Evolutionary conservation across 768 basidiomycete species (phyloP).

Genomic region (Imleria badia): DNA sequence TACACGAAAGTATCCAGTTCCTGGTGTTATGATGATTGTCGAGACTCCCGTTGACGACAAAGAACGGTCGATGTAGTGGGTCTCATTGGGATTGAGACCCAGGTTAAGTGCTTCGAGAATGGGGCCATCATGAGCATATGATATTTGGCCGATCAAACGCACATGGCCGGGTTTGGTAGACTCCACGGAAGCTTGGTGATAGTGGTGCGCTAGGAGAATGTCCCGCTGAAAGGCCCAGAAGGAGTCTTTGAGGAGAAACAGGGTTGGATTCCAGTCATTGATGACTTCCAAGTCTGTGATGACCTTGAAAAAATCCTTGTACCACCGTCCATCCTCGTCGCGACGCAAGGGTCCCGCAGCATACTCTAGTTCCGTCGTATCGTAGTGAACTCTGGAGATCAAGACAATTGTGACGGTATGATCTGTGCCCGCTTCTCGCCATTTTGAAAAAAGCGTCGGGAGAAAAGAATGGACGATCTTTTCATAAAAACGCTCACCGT

Average conservation of each 20-base stretch:
- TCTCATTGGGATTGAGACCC: conserved; percentile 88
- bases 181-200: conserved; percentile 66
- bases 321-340: conserved; percentile 77
- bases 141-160: conserved; percentile 75
- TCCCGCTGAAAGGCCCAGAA: conserved; percentile 91
- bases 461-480: conserved; percentile 98
- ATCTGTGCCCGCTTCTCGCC: conserved; percentile 82
- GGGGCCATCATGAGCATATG: conserved; percentile 90
- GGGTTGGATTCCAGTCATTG: conserved; percentile 82
- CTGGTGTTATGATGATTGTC: conserved; percentile 87
- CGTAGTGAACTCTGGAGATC: conserved; percentile 90
- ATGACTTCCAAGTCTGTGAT: conserved; percentile 90
- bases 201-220: conserved; percentile 86
- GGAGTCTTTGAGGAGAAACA: conserved; percentile 84
- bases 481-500: conserved; percentile 94
- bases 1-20: conserved; percentile 91
- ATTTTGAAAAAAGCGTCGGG: conserved; percentile 81
- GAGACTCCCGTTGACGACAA: conserved; percentile 83
- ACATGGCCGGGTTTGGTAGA: conserved; percentile 46
- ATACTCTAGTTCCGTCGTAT: conserved; percentile 73
- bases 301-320: conserved; percentile 96
- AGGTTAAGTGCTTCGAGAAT: conserved; percentile 95
- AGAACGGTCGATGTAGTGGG: conserved; percentile 94
- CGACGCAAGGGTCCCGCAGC: conserved; percentile 78
- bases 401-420: conserved; percentile 94